Evolutionary conservation across 352 stramenopile species (phyloP).

Genomic region (Phytophthora cajani): DNA sequence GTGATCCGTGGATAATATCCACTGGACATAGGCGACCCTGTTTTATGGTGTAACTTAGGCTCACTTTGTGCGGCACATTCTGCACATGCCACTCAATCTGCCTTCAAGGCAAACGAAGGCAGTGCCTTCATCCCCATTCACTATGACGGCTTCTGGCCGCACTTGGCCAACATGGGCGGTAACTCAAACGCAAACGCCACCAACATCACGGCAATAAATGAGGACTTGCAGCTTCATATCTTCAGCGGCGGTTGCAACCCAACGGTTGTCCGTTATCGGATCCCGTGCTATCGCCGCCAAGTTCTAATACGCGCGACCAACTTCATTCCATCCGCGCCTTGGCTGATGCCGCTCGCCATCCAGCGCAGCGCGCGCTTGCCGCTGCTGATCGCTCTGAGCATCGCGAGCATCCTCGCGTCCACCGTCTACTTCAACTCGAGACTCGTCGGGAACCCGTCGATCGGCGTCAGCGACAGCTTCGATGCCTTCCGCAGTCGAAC

Average conservation of each 20-base stretch:
- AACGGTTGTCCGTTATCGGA: slow-evolving; percentile 3
- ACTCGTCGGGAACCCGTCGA: slow-evolving; percentile 14
- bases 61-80: background rate
- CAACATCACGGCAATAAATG: background rate
- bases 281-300: background rate
- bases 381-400: slow-evolving; percentile 22
- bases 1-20: no score
- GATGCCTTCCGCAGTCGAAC: slow-evolving; percentile 16
- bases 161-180: no score
- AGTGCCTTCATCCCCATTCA: no score
- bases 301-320: background rate
- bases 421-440: slow-evolving; percentile 32
- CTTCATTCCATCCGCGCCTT: background rate
- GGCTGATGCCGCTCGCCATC: slow-evolving; percentile 8
- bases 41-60: slow-evolving; percentile 1
- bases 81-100: background rate
- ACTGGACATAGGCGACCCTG: background rate
- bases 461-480: slow-evolving; percentile 36
- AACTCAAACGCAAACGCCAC: background rate
- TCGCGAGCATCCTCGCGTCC: slow-evolving; percentile 21
- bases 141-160: no score
- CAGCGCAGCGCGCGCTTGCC: slow-evolving; percentile 4
- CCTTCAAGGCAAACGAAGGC: background rate
- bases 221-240: no score
- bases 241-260: background rate